Conservation (phyloP, 2,329 filamentous ascomycete genomes). For the Verticillium alfalfae region DNA sequence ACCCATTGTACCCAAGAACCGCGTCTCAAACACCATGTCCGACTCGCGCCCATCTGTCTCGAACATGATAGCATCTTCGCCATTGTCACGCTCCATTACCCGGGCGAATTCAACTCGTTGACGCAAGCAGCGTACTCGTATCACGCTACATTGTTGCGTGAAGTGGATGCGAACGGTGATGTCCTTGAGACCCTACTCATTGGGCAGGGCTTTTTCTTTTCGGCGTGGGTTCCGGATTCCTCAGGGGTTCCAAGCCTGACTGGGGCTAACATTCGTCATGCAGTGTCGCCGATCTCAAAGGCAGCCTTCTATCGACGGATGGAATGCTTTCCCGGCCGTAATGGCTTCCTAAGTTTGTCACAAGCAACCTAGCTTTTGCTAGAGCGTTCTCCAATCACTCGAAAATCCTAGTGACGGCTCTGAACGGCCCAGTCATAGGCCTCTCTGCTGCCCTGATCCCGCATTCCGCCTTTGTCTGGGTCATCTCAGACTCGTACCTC, state of each 20-base stretch:
- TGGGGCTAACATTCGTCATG: neutral
- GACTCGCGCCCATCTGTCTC: neutral
- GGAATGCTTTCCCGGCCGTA: neutral
- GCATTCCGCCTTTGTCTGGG: conserved; percentile 80
- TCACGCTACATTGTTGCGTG: neutral
- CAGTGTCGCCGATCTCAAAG: neutral
- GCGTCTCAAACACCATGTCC: neutral
- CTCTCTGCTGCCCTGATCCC: conserved; percentile 70
- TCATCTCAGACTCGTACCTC: conserved; percentile 66
- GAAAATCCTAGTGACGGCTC: conserved; percentile 74
- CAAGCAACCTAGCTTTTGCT: neutral
- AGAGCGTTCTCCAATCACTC: conserved; percentile 56
- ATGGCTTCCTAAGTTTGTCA: neutral
- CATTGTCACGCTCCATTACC: neutral
- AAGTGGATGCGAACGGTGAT: neutral
- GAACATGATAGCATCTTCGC: neutral
- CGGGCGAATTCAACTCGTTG: neutral
- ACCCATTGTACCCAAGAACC: no score
- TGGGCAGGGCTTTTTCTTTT: neutral
- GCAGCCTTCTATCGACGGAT: neutral
- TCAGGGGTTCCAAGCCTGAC: no score
- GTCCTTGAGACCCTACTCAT: neutral
- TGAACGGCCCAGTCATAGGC: conserved; percentile 78
- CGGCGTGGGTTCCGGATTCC: neutral
- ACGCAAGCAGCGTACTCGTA: neutral